Conservation (phyloP, 768 basidiomycete species). For the Lactarius pseudohatsudake region DNA sequence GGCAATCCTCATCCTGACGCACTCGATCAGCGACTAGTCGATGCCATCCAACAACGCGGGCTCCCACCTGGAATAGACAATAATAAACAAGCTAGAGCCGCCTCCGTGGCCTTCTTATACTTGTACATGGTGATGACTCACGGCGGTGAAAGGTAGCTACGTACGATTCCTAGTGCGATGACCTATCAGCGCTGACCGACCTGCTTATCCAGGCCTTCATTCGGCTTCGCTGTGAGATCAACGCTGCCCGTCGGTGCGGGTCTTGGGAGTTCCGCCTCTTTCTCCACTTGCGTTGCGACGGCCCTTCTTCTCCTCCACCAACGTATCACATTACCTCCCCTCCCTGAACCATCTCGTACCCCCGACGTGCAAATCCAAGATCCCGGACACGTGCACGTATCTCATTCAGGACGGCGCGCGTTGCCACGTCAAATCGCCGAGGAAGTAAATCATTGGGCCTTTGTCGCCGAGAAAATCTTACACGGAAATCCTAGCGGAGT, state of each 20-base stretch:
- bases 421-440: constrained; percentile 66
- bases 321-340: constrained; percentile 60
- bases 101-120: constrained; percentile 83
- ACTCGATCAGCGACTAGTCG: constrained; percentile 72
- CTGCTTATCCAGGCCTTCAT: constrained; percentile 54
- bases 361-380: constrained; percentile 33
- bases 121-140: constrained; percentile 81
- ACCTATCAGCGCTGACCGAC: constrained; percentile 1
- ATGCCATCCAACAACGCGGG: constrained; percentile 57
- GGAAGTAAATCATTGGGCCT: constrained; percentile 89
- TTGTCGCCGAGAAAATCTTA: constrained; percentile 91
- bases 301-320: constrained; percentile 74
- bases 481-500: constrained; percentile 98
- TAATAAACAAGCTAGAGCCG: constrained; percentile 42
- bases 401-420: constrained; percentile 64
- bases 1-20: constrained; percentile 58
- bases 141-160: constrained; percentile 54
- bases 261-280: constrained; percentile 95
- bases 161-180: constrained; percentile 1
- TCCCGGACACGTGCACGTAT: constrained; percentile 57
- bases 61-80: constrained; percentile 39
- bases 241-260: constrained; percentile 94
- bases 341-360: constrained; percentile 45
- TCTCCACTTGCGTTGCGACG: constrained; percentile 83
- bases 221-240: constrained; percentile 81